Percentiles rank a stretch among this genome's conserved stretches.
These are phyloP conservation scores for Bothriochloa decipiens DNA, from an alignment of 176 grass and related monocot genomes.

Conservation along the genomic window DNA sequence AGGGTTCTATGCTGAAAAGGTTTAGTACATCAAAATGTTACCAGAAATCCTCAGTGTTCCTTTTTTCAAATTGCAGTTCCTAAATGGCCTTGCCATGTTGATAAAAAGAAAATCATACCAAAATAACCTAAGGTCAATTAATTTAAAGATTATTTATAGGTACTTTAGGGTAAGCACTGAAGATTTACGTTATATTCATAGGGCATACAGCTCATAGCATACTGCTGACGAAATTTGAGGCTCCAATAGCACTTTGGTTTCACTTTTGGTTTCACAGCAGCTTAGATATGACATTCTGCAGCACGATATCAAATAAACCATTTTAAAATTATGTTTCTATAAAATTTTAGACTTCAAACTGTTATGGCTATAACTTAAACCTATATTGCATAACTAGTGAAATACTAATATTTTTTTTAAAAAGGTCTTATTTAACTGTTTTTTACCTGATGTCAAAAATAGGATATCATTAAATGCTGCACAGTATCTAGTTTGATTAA, in stretches of 20 bases:
- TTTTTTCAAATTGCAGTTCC: no score
- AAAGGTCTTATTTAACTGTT: background rate
- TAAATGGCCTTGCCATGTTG: no score
- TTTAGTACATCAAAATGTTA: no score
- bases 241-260: background rate
- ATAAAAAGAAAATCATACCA: no score
- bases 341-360: slow-evolving; percentile 10
- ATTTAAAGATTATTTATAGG: slow-evolving; percentile 6
- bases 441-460: slow-evolving; percentile 2
- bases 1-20: no score
- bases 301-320: background rate
- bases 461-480: slow-evolving; percentile 5
- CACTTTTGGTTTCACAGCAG: background rate
- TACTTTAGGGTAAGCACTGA: slow-evolving; percentile 13
- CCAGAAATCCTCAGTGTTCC: no score
- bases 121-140: slow-evolving; percentile 14
- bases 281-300: background rate
- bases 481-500: slow-evolving; percentile 7
- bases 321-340: slow-evolving; percentile 8
- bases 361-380: slow-evolving; percentile 13
- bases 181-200: slow-evolving; percentile 17
- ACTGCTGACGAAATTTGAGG: slow-evolving; percentile 3
- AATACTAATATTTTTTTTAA: background rate
- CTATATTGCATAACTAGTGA: slow-evolving; percentile 15
- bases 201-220: background rate